Conservation (phyloP, 257 asterid genomes). For the Nicotiana undulata region DNA sequence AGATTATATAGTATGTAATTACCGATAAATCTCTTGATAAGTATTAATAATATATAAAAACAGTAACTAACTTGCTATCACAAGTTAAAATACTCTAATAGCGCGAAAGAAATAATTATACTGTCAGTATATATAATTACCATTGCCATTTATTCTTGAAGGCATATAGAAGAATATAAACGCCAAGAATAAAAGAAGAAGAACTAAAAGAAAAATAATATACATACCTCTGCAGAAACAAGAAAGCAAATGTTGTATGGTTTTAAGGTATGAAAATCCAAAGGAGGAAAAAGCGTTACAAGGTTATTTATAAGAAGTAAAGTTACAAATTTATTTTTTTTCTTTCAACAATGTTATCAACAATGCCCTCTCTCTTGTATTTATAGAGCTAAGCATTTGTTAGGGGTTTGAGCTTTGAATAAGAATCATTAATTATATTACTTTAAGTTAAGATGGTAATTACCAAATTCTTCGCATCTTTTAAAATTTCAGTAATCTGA, state of each 20-base stretch:
- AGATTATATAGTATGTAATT: not conserved
- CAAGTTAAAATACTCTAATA: not conserved
- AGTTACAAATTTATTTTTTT: not conserved
- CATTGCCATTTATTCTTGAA: too few species aligned
- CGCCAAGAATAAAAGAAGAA: not conserved
- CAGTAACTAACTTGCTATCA: not conserved
- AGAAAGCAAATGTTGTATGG: not conserved
- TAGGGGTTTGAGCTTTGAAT: not conserved
- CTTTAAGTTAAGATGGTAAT: not conserved
- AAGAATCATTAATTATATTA: not conserved
- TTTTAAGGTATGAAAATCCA: not conserved
- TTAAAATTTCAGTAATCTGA: not conserved
- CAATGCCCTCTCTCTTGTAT: not conserved
- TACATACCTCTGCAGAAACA: not conserved
- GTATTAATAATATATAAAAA: not conserved
- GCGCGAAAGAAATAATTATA: too few species aligned
- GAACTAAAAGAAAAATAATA: not conserved
- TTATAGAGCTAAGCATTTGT: not conserved
- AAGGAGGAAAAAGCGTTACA: not conserved
- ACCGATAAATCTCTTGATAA: not conserved
- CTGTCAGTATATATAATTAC: not conserved
- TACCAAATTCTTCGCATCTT: not conserved
- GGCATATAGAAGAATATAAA: not conserved
- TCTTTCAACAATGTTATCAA: constrained; percentile 3
- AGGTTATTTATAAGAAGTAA: not conserved